Conservation (phyloP, 2,329 filamentous ascomycete genomes). For the Diplodia sapinea region DNA sequence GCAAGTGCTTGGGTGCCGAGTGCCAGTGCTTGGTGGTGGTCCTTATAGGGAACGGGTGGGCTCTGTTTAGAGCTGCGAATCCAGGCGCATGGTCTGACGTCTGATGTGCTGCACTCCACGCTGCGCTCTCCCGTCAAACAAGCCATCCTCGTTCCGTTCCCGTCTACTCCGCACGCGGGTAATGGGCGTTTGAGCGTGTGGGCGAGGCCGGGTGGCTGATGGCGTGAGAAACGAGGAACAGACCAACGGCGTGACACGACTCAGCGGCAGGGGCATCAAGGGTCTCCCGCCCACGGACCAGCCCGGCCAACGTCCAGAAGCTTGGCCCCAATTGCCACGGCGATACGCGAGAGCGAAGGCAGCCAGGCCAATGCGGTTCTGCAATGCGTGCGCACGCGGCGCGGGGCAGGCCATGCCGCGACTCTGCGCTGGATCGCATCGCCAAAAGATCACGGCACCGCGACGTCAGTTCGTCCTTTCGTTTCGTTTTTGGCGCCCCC, state of each 20-base stretch:
- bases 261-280: conserved; percentile 1
- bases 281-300: background rate
- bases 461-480: conserved; percentile 12
- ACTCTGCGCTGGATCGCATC: background rate
- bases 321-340: background rate
- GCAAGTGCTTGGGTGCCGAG: background rate
- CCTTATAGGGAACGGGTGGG: conserved; percentile 3
- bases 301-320: background rate
- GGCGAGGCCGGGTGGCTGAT: background rate
- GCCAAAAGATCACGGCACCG: conserved; percentile 22
- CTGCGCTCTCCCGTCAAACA: conserved; percentile 22
- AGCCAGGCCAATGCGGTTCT: background rate
- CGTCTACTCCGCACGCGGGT: conserved; percentile 18
- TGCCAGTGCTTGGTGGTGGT: background rate
- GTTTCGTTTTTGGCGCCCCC: background rate
- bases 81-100: conserved; percentile 22
- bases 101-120: conserved; percentile 26
- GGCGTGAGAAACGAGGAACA: conserved; percentile 13
- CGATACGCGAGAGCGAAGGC: background rate
- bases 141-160: conserved; percentile 21
- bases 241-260: conserved; percentile 10
- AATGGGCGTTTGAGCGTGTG: conserved; percentile 1
- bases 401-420: background rate
- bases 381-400: conserved; percentile 9
- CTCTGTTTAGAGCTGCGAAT: background rate